Evolutionary conservation across 2,329 filamentous ascomycete genomes (phyloP).

Genomic region (Chlorencoelia australis): DNA sequence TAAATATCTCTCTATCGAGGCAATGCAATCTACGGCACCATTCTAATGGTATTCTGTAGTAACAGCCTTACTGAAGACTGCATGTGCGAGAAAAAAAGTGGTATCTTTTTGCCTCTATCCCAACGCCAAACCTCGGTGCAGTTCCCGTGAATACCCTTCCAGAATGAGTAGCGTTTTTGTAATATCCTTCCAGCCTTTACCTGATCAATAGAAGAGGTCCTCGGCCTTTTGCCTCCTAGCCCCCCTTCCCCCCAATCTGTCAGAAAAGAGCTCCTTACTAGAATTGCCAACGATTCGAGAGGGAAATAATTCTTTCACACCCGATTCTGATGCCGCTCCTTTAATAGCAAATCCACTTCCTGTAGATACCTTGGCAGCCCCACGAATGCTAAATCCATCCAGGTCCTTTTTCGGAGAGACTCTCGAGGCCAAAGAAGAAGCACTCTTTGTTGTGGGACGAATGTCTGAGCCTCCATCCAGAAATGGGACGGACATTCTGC

Average conservation of each 20-base stretch:
- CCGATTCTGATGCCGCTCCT: slow-evolving; percentile 49
- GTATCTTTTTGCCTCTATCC: slow-evolving; percentile 1
- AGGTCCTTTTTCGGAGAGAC: slow-evolving; percentile 21
- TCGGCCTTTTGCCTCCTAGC: slow-evolving; percentile 57
- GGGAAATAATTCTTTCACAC: slow-evolving; percentile 58
- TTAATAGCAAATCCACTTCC: slow-evolving; percentile 54
- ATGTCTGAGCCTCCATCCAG: slow-evolving; percentile 33
- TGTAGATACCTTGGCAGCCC: slow-evolving; percentile 37
- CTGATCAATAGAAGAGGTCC: slow-evolving; percentile 55
- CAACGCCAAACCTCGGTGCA: background rate
- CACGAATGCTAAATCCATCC: slow-evolving; percentile 48
- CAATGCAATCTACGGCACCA: no score
- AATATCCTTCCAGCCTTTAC: background rate
- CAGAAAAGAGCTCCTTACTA: slow-evolving; percentile 60
- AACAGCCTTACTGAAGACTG: background rate
- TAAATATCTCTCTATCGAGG: no score
- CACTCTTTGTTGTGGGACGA: slow-evolving; percentile 7
- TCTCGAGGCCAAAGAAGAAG: slow-evolving; percentile 14
- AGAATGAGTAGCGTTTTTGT: background rate
- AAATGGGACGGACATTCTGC: slow-evolving; percentile 39
- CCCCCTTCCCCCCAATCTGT: slow-evolving; percentile 47
- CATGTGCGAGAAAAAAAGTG: background rate
- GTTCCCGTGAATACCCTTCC: no score
- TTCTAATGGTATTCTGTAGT: no score
- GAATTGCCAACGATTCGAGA: slow-evolving; percentile 49